Base-by-base conservation (phyloP, 352 stramenopile species). In the Pythium brachiatum region DNA sequence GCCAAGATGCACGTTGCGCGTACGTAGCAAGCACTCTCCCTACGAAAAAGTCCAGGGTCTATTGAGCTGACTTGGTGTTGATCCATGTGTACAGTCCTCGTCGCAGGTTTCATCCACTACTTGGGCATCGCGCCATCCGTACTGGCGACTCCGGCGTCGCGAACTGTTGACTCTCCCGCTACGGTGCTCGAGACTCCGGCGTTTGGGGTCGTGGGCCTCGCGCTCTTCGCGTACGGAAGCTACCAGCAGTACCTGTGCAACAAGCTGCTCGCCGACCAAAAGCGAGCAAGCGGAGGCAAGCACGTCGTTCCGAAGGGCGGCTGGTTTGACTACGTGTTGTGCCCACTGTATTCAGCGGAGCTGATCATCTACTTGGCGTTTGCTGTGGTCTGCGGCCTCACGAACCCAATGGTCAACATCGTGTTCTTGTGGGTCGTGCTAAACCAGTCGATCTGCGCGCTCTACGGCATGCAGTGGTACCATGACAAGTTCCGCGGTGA, bases 221-320 rank as follows among this genome's bases (percentile, higher is more conserved):
- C 66, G 7, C 15, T 90, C 5, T 90, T 79, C 52, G 12, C 73
- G 0, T 64, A 83, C n/a, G 75, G 72, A 6, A 78, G 70, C 21
- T 83, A 85, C 65, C 81, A 90, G 59, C 83, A 92, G 70, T 76
- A 57, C 11, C 46, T 72, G 25, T 86, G 78, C 71, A 90, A 92
- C 70, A 65, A 53, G 2, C 46, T 86, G 3, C 60, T 92, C 32
- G 79, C 81, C 2, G 57, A 65, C 32, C 79, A 86, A 64, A 92
- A 92, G 64, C 64, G 68, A 18, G 67, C 55, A 13, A 82, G 75
- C 53, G 66, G 62, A 23, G 72, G 76, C 53, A 72, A 78, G 46
- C 65, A 92, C 61, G 78, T 86, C 34, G 54, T 90, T 11, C 80
- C 83, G 21, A 67, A 59, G 6, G 83, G 83, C 12, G 77, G 84